Evolutionary conservation across 179 eudicot species (phyloP), one percentile per base, ranked within the genome.

Genomic region (Camellia oleifera): DNA sequence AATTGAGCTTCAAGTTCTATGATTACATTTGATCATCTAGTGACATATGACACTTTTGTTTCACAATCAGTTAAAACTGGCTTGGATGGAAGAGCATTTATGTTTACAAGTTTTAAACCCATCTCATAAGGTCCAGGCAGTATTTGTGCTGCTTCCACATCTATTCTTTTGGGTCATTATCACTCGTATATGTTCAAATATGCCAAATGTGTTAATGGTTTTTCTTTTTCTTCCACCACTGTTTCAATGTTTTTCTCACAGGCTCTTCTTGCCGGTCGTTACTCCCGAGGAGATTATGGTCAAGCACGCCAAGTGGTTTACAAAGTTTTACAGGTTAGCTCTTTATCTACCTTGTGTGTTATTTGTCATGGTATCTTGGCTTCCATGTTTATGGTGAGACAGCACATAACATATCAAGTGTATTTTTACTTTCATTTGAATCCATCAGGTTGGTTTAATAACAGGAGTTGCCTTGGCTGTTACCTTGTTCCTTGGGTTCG

Each of bases 231-330:
- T 54, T 75, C 44, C 7, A 15, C 15, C 61, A 64, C 48, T 65
- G 62, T 63, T 14, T 18, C 75, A 52, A n/a, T 11, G 23, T 63
- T 74, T 52, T 53, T 72, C 74, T 76, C 11, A n/a, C 87, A 95
- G 99, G 90, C 99, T 79, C 87, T 95, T 84, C 95, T 95, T 77
- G 98, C 99, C 52, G 85, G 90, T 84, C 86, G 65, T 57, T 93
- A 90, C 84, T 90, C 97, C 32, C 86, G 85, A 84, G 92, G 91
- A 67, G 87, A 91, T 60, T 95, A 92, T 79, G 82, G 79, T 54
- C 85, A 90, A 82, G 95, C 98, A 62, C 92, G 92, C 63, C 79
- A 89, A 82, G 94, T 95, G 78, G 83, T 90, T 63, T 90, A 91
- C 83, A 91, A 86, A 87, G 92, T 95, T 72, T 75, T 95, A 64